Evolutionary conservation across 371 early-diverging fungal genomes (phyloP).

Genomic region (Apophysomyces variabilis): DNA sequence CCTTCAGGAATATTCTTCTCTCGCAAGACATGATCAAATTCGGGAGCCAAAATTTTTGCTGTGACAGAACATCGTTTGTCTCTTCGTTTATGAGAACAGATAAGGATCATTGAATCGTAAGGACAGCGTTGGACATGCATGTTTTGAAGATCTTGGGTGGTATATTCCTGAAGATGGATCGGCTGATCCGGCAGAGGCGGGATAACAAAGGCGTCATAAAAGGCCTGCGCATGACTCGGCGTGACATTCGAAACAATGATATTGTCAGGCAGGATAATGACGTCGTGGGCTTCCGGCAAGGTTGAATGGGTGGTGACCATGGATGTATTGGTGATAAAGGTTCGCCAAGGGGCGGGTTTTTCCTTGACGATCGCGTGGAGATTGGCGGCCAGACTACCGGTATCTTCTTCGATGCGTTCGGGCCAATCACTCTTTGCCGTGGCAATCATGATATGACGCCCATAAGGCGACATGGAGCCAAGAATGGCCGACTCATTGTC

Average conservation of each 20-base stretch:
- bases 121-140: constrained; percentile 26
- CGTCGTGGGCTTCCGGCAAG: constrained; percentile 29
- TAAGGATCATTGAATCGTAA: constrained; percentile 52
- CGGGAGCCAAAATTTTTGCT: constrained; percentile 68
- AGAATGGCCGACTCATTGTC: constrained; percentile 55
- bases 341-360: constrained; percentile 24
- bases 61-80: constrained; percentile 79
- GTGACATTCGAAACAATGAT: constrained; percentile 42
- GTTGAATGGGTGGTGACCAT: constrained; percentile 28
- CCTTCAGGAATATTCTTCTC: constrained; percentile 55
- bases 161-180: constrained; percentile 15
- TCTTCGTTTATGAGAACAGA: constrained; percentile 74
- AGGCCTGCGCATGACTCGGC: constrained; percentile 25
- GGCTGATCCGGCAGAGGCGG: constrained; percentile 24
- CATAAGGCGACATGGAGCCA: constrained; percentile 68
- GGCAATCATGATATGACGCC: constrained; percentile 65
- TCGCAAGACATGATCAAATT: constrained; percentile 57
- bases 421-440: constrained; percentile 67
- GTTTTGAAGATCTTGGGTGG: constrained; percentile 4
- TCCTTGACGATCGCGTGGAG: constrained; percentile 14
- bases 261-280: constrained; percentile 46
- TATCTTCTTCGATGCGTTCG: constrained; percentile 52
- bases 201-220: constrained; percentile 29
- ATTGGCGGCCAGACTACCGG: constrained; percentile 38
- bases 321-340: constrained; percentile 38